phyloP scores from a whole-genome alignment of 106 monocot genomes.

The Dactylorhiza incarnata region DNA sequence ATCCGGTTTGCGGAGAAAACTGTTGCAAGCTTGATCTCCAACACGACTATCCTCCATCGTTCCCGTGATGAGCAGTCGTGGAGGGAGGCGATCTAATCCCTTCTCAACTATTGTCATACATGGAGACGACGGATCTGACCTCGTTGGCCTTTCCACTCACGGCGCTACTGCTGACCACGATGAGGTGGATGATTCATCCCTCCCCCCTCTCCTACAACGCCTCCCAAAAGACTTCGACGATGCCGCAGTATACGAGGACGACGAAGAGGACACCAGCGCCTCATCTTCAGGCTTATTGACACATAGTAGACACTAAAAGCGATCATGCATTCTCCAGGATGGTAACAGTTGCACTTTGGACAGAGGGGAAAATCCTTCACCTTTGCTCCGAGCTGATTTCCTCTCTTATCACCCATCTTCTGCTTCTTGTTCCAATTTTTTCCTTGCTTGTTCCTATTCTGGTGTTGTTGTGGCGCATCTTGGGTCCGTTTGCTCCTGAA shows the following conservation, averaged over 20 bases:
- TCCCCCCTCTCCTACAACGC: slow-evolving; percentile 94
- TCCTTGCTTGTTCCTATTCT: no score
- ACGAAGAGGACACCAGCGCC: slow-evolving; percentile 24
- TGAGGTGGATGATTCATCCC: slow-evolving; percentile 63
- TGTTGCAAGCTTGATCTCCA: neutral
- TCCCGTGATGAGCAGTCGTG: slow-evolving; percentile 3
- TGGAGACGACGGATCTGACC: slow-evolving; percentile 29
- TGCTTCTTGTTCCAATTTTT: no score
- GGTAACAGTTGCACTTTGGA: no score
- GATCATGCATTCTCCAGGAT: no score
- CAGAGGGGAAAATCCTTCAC: no score
- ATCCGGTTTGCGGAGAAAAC: neutral
- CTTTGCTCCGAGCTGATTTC: no score
- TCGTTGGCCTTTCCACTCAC: no score
- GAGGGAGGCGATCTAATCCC: slow-evolving; percentile 33
- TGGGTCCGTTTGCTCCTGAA: no score
- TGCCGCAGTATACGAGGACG: slow-evolving; percentile 24
- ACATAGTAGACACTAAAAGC: no score
- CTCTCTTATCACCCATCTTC: no score
- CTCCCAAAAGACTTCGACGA: slow-evolving; percentile 88
- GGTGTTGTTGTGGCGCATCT: no score
- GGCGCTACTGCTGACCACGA: slow-evolving; percentile 23
- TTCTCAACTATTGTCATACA: slow-evolving; percentile 87
- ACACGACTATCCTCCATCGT: neutral
- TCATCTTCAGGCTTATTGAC: slow-evolving; percentile 9